Evolutionary conservation across 2,329 filamentous ascomycete genomes (phyloP).

Genomic region (Penicillium sp.): DNA sequence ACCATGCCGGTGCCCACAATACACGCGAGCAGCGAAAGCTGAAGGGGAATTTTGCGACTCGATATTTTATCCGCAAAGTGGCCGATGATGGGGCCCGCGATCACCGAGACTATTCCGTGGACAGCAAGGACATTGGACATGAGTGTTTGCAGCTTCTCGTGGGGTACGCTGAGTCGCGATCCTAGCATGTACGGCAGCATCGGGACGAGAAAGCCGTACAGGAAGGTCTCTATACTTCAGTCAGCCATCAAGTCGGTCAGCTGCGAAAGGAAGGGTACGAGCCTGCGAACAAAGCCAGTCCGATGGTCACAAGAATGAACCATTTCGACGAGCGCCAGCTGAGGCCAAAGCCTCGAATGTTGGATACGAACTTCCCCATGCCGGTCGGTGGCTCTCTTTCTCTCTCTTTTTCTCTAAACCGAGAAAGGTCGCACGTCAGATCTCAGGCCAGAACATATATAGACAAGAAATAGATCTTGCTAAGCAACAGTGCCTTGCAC

Average conservation of each 20-base stretch:
- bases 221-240: slow-evolving; percentile 21
- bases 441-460: too few species aligned
- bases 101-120: slow-evolving; percentile 19
- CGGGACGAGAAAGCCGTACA: slow-evolving; percentile 28
- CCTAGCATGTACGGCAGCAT: slow-evolving; percentile 27
- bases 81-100: slow-evolving; percentile 19
- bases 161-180: slow-evolving; percentile 18
- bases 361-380: too few species aligned
- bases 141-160: slow-evolving; percentile 17
- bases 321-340: not conserved
- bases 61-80: slow-evolving; percentile 23
- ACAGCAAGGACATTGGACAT: slow-evolving; percentile 20
- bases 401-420: too few species aligned
- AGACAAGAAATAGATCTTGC: too few species aligned
- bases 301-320: slow-evolving; percentile 3
- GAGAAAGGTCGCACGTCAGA: too few species aligned
- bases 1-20: slow-evolving; percentile 17
- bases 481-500: too few species aligned
- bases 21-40: slow-evolving; percentile 19
- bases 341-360: too few species aligned
- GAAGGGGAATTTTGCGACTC: slow-evolving; percentile 14
- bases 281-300: slow-evolving; percentile 3
- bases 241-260: not conserved
- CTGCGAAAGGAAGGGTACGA: not conserved
- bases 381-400: too few species aligned